Evolutionary conservation across 1,139 yeast species (phyloP).

Genomic region (Debaryomycetaceae sp.): DNA sequence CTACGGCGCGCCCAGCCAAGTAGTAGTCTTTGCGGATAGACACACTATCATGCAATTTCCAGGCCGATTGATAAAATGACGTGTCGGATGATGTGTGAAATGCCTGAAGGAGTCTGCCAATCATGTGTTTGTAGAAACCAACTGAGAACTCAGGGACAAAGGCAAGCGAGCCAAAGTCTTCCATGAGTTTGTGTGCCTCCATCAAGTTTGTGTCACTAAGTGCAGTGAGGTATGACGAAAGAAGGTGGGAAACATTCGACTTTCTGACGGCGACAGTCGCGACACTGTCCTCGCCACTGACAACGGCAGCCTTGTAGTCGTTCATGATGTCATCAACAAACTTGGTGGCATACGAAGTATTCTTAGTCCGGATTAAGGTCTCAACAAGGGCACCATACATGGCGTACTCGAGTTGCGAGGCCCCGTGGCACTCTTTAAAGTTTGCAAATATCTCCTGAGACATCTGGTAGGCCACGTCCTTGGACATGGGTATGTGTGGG

Average conservation of each 20-base stretch:
- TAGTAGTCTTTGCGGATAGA: slow-evolving; percentile 39
- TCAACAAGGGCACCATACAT: slow-evolving; percentile 50
- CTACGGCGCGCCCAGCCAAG: background rate
- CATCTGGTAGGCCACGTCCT: slow-evolving; percentile 21
- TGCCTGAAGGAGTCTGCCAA: slow-evolving; percentile 20
- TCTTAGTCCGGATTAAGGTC: slow-evolving; percentile 47
- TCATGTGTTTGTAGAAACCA: slow-evolving; percentile 28
- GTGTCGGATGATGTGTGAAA: slow-evolving; percentile 15
- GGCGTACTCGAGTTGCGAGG: slow-evolving; percentile 32
- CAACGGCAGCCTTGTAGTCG: slow-evolving; percentile 20
- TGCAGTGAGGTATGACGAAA: slow-evolving; percentile 29
- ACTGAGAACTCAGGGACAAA: slow-evolving; percentile 38
- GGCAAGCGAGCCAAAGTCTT: slow-evolving; percentile 26
- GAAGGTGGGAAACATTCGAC: slow-evolving; percentile 22
- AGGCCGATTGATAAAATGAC: slow-evolving; percentile 17
- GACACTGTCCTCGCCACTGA: slow-evolving; percentile 4
- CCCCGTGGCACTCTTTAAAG: slow-evolving; percentile 12
- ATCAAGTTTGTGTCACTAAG: slow-evolving; percentile 16
- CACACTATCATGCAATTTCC: slow-evolving; percentile 33
- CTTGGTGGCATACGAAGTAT: slow-evolving; percentile 47
- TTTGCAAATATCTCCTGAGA: slow-evolving; percentile 24
- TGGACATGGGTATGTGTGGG: slow-evolving; percentile 4
- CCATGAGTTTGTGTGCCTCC: slow-evolving; percentile 24
- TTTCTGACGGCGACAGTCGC: slow-evolving; percentile 13
- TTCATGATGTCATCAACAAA: slow-evolving; percentile 46